phyloP scores from a whole-genome alignment of 2,329 filamentous ascomycete genomes.

The Trichophyton benhamiae region DNA sequence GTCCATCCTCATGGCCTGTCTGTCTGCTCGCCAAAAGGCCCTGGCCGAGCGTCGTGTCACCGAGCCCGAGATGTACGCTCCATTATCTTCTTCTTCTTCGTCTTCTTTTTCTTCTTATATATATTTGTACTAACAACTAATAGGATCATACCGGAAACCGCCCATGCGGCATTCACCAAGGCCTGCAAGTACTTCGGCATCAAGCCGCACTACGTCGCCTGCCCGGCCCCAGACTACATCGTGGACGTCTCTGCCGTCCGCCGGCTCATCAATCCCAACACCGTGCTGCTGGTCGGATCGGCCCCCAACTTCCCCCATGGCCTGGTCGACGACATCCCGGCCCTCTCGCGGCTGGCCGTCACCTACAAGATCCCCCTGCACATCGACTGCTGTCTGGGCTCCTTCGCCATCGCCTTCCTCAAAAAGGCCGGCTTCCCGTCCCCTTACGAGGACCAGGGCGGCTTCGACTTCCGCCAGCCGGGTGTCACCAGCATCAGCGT shows the following conservation, averaged over 20 bases:
- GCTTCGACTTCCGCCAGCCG: constrained; percentile 86
- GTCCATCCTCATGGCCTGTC: constrained; percentile 89
- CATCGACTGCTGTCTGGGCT: constrained; percentile 94
- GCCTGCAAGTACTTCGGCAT: constrained; percentile 93
- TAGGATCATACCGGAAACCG: constrained; percentile 87
- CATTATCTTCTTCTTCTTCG: too few relatives aligned
- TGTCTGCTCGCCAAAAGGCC: constrained; percentile 81
- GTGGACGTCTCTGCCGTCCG: constrained; percentile 67
- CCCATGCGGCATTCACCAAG: constrained; percentile 93
- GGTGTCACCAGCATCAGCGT: constrained; percentile 93
- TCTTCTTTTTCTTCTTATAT: background rate
- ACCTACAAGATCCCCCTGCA: constrained; percentile 76
- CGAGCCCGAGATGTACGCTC: constrained; percentile 77
- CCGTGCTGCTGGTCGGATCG: constrained; percentile 80
- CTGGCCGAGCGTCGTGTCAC: constrained; percentile 74
- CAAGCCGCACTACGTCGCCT: constrained; percentile 77
- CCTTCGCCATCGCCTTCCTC: constrained; percentile 85
- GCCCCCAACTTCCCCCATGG: constrained; percentile 97
- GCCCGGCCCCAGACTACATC: constrained; percentile 74
- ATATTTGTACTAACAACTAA: background rate
- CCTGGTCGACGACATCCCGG: constrained; percentile 88
- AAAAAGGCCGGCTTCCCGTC: constrained; percentile 72
- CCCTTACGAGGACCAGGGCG: constrained; percentile 52
- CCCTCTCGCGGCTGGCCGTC: constrained; percentile 69
- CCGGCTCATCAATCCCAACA: constrained; percentile 87